phyloP scores from a whole-genome alignment of 495 filamentous ascomycete species.

The Endocarpon pusillum region DNA sequence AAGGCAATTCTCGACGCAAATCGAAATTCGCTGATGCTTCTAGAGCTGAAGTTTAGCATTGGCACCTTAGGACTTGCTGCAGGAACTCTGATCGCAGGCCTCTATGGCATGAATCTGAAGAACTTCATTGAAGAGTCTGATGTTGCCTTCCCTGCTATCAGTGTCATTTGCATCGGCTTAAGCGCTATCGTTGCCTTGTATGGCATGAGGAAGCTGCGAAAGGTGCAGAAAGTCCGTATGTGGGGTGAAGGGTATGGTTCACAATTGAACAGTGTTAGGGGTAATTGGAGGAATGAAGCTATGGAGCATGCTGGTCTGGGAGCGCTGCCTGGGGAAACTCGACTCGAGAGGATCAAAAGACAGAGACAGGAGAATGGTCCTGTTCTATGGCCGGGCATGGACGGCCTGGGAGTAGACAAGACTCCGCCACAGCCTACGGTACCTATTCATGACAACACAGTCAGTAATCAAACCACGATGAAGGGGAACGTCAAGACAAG shows the following conservation, averaged over 20 bases:
- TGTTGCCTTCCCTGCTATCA: conserved; percentile 67
- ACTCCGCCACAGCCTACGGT: no score
- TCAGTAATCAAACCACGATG: no score
- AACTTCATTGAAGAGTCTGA: conserved; percentile 98
- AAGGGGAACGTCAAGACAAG: no score
- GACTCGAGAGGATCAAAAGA: conserved; percentile 7
- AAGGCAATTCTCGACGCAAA: conserved; percentile 95
- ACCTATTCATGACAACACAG: no score
- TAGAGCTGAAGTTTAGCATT: conserved; percentile 92
- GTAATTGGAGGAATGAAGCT: conserved; percentile 11
- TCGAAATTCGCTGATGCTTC: conserved; percentile 94
- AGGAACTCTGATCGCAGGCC: conserved; percentile 85
- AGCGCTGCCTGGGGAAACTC: conserved; percentile 7
- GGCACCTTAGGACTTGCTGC: conserved; percentile 81
- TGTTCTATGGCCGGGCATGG: conserved; percentile 1
- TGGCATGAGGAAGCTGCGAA: conserved; percentile 64
- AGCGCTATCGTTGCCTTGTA: conserved; percentile 60
- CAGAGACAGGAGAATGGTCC: conserved; percentile 1
- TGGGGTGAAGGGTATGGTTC: conserved; percentile 28
- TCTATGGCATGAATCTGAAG: conserved; percentile 98
- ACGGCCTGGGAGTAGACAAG: neutral
- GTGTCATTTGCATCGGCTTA: conserved; percentile 49
- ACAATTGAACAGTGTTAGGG: conserved; percentile 5
- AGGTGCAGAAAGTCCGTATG: conserved; percentile 86
- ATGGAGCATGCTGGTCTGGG: conserved; percentile 2